phyloP scores from a whole-genome alignment of 2,329 filamentous ascomycete species.

The Calycina herbarum region DNA sequence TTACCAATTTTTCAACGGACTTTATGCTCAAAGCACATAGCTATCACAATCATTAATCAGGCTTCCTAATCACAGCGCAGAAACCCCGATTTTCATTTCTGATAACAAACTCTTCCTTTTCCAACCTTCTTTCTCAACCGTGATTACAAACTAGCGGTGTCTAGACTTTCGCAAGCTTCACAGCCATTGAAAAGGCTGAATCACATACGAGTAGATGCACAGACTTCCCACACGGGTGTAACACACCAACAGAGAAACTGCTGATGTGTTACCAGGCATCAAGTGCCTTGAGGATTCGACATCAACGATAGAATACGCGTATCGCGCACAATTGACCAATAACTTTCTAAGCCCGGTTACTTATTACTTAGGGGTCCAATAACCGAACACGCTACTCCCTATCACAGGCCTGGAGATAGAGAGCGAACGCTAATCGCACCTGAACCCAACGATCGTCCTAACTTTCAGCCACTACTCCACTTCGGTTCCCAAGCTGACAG shows the following conservation, averaged over 20 bases:
- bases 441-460: not conserved
- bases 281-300: not conserved
- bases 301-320: not conserved
- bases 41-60: not conserved
- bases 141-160: not conserved
- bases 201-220: not conserved
- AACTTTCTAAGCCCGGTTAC: not conserved
- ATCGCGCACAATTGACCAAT: slow-evolving; percentile 4
- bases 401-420: not conserved
- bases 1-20: not conserved
- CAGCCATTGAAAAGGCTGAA: not conserved
- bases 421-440: not conserved
- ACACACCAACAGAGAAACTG: not conserved
- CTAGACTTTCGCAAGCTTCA: not conserved
- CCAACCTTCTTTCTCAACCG: not conserved
- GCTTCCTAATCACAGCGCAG: slow-evolving; percentile 4
- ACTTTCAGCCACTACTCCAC: not conserved
- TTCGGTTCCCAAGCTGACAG: not conserved
- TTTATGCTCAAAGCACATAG: slow-evolving; percentile 4
- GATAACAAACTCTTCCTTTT: not conserved
- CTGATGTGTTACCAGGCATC: not conserved
- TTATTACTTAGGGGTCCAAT: not conserved
- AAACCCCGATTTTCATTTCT: not conserved
- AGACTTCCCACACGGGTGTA: slow-evolving; percentile 1
- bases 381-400: not conserved